Conservation (phyloP, 78 protist species). For the Creolimax fragrantissima region DNA sequence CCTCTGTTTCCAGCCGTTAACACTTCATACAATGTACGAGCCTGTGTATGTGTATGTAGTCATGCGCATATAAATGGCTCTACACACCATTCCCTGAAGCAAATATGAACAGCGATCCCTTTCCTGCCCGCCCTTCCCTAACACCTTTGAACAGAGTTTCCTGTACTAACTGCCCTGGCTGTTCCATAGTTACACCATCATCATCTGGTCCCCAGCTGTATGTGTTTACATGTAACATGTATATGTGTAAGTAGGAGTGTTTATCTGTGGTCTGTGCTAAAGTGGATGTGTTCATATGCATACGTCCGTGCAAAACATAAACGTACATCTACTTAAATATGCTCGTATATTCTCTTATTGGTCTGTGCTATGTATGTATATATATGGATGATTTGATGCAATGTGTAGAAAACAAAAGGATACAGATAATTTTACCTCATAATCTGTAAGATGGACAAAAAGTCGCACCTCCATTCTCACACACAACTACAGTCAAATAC, state of each 20-base stretch:
- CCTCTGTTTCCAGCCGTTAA: too few relatives aligned
- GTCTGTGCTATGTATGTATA: neutral
- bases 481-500: too few relatives aligned
- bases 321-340: too few relatives aligned
- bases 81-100: neutral
- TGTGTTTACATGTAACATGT: neutral
- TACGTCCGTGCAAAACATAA: too few relatives aligned
- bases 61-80: neutral
- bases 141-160: neutral
- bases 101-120: slow-evolving; percentile 3
- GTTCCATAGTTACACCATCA: slow-evolving; percentile 2
- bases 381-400: neutral
- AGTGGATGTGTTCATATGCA: too few relatives aligned
- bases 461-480: too few relatives aligned
- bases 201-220: slow-evolving; percentile 19
- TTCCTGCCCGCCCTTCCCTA: neutral
- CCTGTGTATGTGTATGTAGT: neutral
- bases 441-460: too few relatives aligned
- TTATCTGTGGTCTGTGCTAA: too few relatives aligned
- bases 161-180: neutral
- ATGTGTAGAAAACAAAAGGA: neutral
- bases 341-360: too few relatives aligned
- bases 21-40: too few relatives aligned
- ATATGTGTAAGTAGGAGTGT: too few relatives aligned
- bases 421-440: too few relatives aligned